phyloP scores from a whole-genome alignment of 2,329 filamentous ascomycete species.

The Fusarium sp. region DNA sequence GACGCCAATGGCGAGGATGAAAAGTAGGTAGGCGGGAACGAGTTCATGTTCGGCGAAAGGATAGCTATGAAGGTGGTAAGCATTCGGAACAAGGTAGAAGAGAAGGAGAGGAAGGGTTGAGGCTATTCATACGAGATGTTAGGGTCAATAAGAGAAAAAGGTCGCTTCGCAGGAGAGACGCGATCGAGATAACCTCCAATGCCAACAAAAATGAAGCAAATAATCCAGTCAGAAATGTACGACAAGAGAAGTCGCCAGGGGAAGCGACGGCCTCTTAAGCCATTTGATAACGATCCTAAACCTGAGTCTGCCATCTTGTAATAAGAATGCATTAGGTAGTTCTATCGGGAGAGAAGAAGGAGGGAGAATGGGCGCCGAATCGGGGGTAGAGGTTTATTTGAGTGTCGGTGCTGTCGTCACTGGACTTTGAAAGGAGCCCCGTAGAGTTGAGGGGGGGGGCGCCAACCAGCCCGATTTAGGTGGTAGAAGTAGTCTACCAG shows the following conservation, averaged over 20 bases:
- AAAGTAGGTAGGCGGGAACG: constrained; percentile 71
- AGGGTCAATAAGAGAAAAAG: constrained; percentile 76
- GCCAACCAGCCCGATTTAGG: constrained; percentile 6
- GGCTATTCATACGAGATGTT: constrained; percentile 70
- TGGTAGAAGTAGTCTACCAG: background rate
- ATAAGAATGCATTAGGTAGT: constrained; percentile 30
- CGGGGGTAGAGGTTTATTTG: constrained; percentile 25
- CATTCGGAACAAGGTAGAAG: background rate
- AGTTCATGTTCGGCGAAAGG: constrained; percentile 76
- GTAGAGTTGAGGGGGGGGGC: background rate
- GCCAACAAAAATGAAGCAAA: constrained; percentile 67
- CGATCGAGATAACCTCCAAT: constrained; percentile 67
- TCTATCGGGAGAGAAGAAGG: constrained; percentile 14
- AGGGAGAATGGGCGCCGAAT: constrained; percentile 12
- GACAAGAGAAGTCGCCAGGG: constrained; percentile 61
- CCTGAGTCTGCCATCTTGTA: constrained; percentile 42
- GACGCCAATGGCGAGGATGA: constrained; percentile 68
- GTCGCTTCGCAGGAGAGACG: constrained; percentile 70
- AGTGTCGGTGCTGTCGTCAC: constrained; percentile 21
- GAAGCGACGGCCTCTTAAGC: constrained; percentile 39
- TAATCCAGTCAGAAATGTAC: constrained; percentile 78
- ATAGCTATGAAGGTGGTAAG: constrained; percentile 58
- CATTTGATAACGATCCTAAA: constrained; percentile 25
- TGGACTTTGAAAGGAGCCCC: background rate
- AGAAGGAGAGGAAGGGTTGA: too few relatives aligned